Evolutionary conservation across 2,329 filamentous ascomycete genomes (phyloP).

Genomic region (Colletotrichum acutatum): DNA sequence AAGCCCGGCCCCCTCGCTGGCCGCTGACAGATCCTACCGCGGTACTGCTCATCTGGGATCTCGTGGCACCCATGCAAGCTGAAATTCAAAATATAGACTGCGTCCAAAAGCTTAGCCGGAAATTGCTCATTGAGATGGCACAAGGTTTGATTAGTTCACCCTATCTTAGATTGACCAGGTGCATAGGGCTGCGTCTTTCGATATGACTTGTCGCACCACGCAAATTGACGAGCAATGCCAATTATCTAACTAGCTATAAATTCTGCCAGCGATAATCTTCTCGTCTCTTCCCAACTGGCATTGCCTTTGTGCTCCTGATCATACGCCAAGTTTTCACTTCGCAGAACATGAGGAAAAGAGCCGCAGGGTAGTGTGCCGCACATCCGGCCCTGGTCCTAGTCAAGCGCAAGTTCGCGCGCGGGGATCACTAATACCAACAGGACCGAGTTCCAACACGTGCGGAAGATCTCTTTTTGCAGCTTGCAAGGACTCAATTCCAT

Average conservation of each 20-base stretch:
- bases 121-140: not conserved
- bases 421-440: not conserved
- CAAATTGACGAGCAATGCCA: not conserved
- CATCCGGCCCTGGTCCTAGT: slow-evolving; percentile 17
- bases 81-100: not conserved
- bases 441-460: not conserved
- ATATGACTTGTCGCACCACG: not conserved
- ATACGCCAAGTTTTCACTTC: not conserved
- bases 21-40: not conserved
- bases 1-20: not conserved
- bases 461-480: not conserved
- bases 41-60: no score
- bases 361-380: not conserved
- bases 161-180: no score
- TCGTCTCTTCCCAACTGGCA: not conserved
- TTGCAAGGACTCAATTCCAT: no score
- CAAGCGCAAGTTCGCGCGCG: not conserved
- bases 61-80: not conserved
- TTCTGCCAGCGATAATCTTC: not conserved
- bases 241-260: not conserved
- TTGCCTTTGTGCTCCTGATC: not conserved
- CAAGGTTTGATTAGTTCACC: no score
- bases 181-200: not conserved
- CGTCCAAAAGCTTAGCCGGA: not conserved
- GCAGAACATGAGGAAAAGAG: not conserved